Conservation (phyloP, 2,329 filamentous ascomycete species). For the Aspergillus clavatus region DNA sequence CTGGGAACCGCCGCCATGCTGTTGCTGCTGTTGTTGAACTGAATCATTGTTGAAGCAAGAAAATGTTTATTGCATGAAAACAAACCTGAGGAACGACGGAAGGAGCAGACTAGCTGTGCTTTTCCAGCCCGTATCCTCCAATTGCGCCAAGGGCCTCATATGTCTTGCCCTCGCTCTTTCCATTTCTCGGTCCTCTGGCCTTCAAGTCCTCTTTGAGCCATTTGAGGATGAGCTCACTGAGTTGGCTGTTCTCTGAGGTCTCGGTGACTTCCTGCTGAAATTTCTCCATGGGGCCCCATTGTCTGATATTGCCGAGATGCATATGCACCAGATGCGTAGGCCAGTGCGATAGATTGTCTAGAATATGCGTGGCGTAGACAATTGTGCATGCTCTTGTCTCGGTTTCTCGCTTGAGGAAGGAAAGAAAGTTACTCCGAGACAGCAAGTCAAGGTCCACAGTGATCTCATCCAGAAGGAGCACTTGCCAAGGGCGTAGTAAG, state of each 20-base stretch:
- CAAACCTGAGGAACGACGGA: slow-evolving; percentile 2
- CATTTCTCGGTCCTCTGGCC: slow-evolving; percentile 70
- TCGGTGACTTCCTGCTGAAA: slow-evolving; percentile 58
- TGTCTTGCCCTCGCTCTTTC: slow-evolving; percentile 48
- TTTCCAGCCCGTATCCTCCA: slow-evolving; percentile 61
- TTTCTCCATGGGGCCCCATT: slow-evolving; percentile 70
- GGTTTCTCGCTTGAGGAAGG: slow-evolving; percentile 82
- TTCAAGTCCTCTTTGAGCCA: slow-evolving; percentile 81
- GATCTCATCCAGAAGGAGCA: slow-evolving; percentile 90
- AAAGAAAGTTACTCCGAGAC: slow-evolving; percentile 75
- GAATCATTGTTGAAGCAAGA: slow-evolving; percentile 24
- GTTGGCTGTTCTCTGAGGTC: slow-evolving; percentile 67
- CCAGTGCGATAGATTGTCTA: slow-evolving; percentile 93
- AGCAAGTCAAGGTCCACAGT: slow-evolving; percentile 94
- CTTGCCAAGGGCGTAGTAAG: slow-evolving; percentile 81
- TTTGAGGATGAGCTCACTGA: slow-evolving; percentile 80
- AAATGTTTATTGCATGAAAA: slow-evolving; percentile 6
- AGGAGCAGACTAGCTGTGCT: slow-evolving; percentile 18
- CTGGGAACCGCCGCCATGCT: slow-evolving; percentile 20
- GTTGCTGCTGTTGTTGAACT: slow-evolving; percentile 24
- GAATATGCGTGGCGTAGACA: slow-evolving; percentile 94
- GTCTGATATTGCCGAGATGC: slow-evolving; percentile 81
- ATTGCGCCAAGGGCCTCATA: slow-evolving; percentile 54
- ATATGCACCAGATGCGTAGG: slow-evolving; percentile 95
- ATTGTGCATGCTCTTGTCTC: slow-evolving; percentile 78